A percentile compares a stretch with the other conserved stretches of the same genome.
phyloP scores from a whole-genome alignment of 2,329 filamentous ascomycete genomes.

The Allantophomopsis lycopodina region DNA sequence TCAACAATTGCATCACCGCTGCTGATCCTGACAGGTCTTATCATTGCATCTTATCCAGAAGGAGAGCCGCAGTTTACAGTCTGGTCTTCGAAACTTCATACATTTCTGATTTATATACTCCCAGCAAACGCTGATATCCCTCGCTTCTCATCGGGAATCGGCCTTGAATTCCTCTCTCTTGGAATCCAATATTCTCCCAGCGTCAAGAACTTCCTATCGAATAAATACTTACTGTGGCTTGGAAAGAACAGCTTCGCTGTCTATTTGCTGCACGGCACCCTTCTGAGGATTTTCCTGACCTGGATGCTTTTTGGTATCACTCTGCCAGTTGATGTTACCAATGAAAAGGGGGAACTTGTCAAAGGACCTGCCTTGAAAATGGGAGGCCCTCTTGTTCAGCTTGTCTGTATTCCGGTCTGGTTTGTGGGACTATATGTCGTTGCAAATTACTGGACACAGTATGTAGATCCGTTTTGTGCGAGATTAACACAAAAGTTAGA shows the following conservation, averaged over 20 bases:
- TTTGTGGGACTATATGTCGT: slow-evolving; percentile 30
- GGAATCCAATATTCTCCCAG: slow-evolving; percentile 36
- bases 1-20: slow-evolving; percentile 29
- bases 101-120: slow-evolving; percentile 27
- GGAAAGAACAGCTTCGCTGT: slow-evolving; percentile 51
- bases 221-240: slow-evolving; percentile 42
- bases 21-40: slow-evolving; percentile 36
- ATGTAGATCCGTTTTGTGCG: slow-evolving; percentile 37
- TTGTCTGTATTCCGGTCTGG: slow-evolving; percentile 26
- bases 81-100: slow-evolving; percentile 31
- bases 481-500: slow-evolving; percentile 24
- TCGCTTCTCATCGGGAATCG: slow-evolving; percentile 33
- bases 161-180: slow-evolving; percentile 31
- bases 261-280: slow-evolving; percentile 47
- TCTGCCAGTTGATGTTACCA: slow-evolving; percentile 14
- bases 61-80: slow-evolving; percentile 33
- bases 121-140: slow-evolving; percentile 31
- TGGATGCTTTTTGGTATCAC: slow-evolving; percentile 42
- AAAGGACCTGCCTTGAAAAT: slow-evolving; percentile 21
- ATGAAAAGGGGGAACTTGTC: slow-evolving; percentile 20
- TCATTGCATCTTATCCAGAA: slow-evolving; percentile 46
- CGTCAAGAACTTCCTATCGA: slow-evolving; percentile 37
- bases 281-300: slow-evolving; percentile 43
- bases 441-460: slow-evolving; percentile 35
- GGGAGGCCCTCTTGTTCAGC: slow-evolving; percentile 21